Evolutionary conservation across 1,139 yeast genomes (phyloP), one percentile per base, ranked within the genome.

Genomic region (Candida buenavistaensis): DNA sequence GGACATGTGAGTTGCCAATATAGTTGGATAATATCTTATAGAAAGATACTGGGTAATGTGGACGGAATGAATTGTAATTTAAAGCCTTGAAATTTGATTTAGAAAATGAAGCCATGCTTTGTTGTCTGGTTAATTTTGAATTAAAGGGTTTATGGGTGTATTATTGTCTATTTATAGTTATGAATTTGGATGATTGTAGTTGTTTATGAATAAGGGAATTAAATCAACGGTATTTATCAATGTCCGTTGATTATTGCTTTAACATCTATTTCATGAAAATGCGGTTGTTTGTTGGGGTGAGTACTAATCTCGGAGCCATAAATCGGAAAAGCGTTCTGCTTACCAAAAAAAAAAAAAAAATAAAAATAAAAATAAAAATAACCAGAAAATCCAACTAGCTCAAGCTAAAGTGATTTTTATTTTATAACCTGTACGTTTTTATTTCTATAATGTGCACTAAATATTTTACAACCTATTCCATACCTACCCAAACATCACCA

Each of bases 41-140:
- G 46, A 84, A 76, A 2, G 67, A 52, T 0, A 57, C 48, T 0
- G 89, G 87, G 47, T 85, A 86, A 2, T 68, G 61, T 0, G 95
- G 95, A 36, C 95, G 71, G 48, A 78, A 77, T 9, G 69, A 60
- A 33, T 74, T 65, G 57, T 88, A 88, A 37, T 68, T 64, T 32
- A 71, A 59, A 0, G 90, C 70, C 40, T 78, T 72, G 61, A 80
- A 87, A 13, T 69, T 65, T 1, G 65, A 51, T 35, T 75, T 78
- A 5, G 90, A 66, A 53, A 82, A 87, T 1, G 85, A 73, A 2
- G 90, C 59, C 94, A 85, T 85, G 16, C 10, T 23, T 23, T 5
- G 3, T 14, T 14, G 19, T 22, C 15, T 26, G 24, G 9, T 6
- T 22, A n/a, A 21, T 21, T 9, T 35, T 48, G 23, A 20, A 20